Conservation (phyloP, 345 rosid species). For the Aquilaria yunnanensis region DNA sequence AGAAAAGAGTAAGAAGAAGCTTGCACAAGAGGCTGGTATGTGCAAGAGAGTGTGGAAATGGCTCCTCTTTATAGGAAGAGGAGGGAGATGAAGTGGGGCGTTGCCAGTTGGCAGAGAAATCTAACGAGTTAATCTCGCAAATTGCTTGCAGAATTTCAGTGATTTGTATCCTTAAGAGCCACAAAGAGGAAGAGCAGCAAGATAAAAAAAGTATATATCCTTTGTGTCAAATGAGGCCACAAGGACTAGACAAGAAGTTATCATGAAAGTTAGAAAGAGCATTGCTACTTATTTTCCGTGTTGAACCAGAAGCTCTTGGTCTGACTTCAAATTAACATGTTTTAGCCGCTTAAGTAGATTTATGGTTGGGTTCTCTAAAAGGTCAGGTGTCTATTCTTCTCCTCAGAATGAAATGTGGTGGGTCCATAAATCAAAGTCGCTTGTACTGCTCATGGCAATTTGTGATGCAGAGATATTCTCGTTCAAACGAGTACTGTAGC, state of each 20-base stretch:
- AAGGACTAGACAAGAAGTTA: constrained; percentile 1
- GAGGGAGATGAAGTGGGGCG: constrained; percentile 20
- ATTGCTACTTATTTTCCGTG: too few relatives aligned
- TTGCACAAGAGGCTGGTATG: constrained; percentile 23
- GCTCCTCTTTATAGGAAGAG: constrained; percentile 53
- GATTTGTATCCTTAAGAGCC: constrained; percentile 51
- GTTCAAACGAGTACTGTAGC: constrained; percentile 3
- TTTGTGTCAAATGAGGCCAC: too few relatives aligned
- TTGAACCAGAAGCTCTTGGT: too few relatives aligned
- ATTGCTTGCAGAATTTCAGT: constrained; percentile 28
- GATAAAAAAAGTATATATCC: too few relatives aligned
- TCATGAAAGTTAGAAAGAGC: constrained; percentile 19
- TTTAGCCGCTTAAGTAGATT: too few relatives aligned
- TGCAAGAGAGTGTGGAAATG: constrained; percentile 36
- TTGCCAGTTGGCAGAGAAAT: constrained; percentile 33
- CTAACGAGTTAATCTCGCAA: constrained; percentile 16
- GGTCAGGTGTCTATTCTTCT: too few relatives aligned
- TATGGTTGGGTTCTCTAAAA: too few relatives aligned
- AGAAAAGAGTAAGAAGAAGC: background rate
- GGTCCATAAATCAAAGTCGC: background rate
- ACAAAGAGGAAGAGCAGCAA: constrained; percentile 15
- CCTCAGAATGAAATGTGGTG: too few relatives aligned
- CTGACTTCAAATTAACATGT: too few relatives aligned
- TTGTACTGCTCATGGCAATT: constrained; percentile 13
- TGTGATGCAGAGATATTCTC: background rate